Percentiles rank a stretch among this genome's conserved stretches.
phyloP scores from a whole-genome alignment of 768 basidiomycete species.

The Xerocomus potaroensis region DNA sequence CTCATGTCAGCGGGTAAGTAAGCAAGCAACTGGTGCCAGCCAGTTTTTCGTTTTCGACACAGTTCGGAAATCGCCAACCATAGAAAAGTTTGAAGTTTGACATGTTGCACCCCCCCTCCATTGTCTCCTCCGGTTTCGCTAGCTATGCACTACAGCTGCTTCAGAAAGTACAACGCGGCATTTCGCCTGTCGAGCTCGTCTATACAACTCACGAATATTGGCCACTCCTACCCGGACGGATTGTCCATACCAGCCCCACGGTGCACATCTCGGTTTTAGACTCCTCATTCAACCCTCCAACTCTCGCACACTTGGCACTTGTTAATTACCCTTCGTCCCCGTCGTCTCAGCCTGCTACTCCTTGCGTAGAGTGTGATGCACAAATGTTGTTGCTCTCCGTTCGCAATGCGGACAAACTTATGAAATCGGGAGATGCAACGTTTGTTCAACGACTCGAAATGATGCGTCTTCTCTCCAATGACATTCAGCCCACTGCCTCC shows the following conservation, averaged over 20 bases:
- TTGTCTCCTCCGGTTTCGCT: slow-evolving; percentile 17
- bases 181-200: slow-evolving; percentile 53
- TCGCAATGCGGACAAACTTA: slow-evolving; percentile 79
- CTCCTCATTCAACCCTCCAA: slow-evolving; percentile 92
- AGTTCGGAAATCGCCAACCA: no score
- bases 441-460: slow-evolving; percentile 80
- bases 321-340: slow-evolving; percentile 41
- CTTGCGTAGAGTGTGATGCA: slow-evolving; percentile 52
- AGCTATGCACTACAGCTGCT: slow-evolving; percentile 18
- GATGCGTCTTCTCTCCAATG: slow-evolving; percentile 67
- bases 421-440: slow-evolving; percentile 68
- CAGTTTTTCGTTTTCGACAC: no score
- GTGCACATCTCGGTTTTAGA: slow-evolving; percentile 75
- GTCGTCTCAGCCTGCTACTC: background rate
- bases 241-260: slow-evolving; percentile 8
- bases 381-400: slow-evolving; percentile 78
- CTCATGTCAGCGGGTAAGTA: no score
- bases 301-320: slow-evolving; percentile 77
- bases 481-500: slow-evolving; percentile 27
- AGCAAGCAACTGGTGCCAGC: no score
- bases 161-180: slow-evolving; percentile 40
- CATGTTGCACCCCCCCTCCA: slow-evolving; percentile 8
- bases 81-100: no score
- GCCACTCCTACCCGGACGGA: slow-evolving; percentile 46
- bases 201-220: slow-evolving; percentile 58